Base-by-base conservation (phyloP, 768 basidiomycete species). In the Xerocomus brunneocitrinus region DNA sequence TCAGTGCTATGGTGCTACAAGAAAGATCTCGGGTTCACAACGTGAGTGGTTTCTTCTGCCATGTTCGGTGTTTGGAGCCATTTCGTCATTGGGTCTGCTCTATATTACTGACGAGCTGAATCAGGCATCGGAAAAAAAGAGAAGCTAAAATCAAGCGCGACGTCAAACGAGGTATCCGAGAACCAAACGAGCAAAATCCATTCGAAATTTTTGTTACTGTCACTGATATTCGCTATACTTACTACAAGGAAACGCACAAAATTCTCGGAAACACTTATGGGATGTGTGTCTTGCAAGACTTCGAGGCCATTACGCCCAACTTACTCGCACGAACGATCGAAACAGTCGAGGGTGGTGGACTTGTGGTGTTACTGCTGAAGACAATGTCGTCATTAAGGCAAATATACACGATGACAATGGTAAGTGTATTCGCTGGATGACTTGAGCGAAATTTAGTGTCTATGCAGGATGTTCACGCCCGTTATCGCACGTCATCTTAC, bases 1-100 rank as follows among this genome's bases (percentile, higher is more conserved):
- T 91, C 88, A 7, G 94, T 97, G 2, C 73, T 98, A 56, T 99
- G 97, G 97, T 97, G 94, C 62, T 99, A 99, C 78, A 98, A 97
- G 74, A 98, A 98, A 67, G 95, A 98, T 36, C 78, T 99, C 0
- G 95, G 95, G 0, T 99, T 99, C 65, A 94, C 93, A 8, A 94
- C 82, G 91, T 88, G 61, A 59, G 83, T 74, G 25, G 9, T 19
- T 49, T 50, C 25, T 48, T 49, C 49, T 22, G 45, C 32, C 45
- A 1, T n/a, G 27, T 10, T 19, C 10, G 2, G 3, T 12, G 9
- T 22, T 13, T 8, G 3, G 36, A 35, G 32, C 22, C n/a, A 36
- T 3, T 19, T 10, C 19, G 16, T 12, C 22, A 12, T 28, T 28
- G 35, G 46, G 49, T 28, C 22, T 19, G 13, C 27, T 35, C 12